Conservation (phyloP, 2,329 filamentous ascomycete species). For the Colletotrichum sp. region DNA sequence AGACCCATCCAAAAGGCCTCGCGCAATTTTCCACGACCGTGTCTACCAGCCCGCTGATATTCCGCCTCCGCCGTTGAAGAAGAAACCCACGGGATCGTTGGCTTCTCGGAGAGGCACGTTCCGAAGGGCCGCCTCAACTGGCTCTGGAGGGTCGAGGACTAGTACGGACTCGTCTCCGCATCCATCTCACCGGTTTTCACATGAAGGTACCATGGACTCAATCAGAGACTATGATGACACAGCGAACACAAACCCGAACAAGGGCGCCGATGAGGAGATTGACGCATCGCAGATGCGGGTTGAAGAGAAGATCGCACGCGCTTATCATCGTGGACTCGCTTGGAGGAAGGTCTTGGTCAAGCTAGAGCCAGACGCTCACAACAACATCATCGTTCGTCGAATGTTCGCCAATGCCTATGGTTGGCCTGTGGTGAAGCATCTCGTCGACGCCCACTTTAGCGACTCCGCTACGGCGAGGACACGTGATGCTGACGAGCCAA, state of each 20-base stretch:
- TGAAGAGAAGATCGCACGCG: conserved; percentile 96
- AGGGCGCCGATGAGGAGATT: conserved; percentile 39
- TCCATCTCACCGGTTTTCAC: conserved; percentile 35
- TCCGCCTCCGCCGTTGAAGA: conserved; percentile 76
- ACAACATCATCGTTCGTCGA: conserved; percentile 95
- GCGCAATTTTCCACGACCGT: conserved; percentile 96
- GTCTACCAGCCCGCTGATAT: conserved; percentile 95
- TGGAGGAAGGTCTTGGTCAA: conserved; percentile 98
- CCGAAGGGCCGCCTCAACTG: conserved; percentile 21
- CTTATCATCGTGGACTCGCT: conserved; percentile 88
- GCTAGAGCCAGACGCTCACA: conserved; percentile 95
- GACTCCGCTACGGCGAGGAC: conserved; percentile 71
- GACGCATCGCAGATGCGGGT: conserved; percentile 80
- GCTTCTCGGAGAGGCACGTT: conserved; percentile 36
- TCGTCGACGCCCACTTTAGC: conserved; percentile 93
- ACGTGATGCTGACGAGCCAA: conserved; percentile 70
- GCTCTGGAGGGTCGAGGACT: conserved; percentile 20
- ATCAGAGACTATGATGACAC: conserved; percentile 59
- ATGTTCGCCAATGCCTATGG: conserved; percentile 98
- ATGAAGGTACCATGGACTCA: conserved; percentile 49
- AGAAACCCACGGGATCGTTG: conserved; percentile 44
- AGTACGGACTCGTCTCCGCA: conserved; percentile 23
- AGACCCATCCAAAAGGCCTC: conserved; percentile 79
- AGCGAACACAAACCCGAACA: conserved; percentile 50
- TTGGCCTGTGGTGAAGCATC: conserved; percentile 95